Evolutionary conservation across 768 basidiomycete genomes (phyloP).

Genomic region (Lactarius deliciosus): DNA sequence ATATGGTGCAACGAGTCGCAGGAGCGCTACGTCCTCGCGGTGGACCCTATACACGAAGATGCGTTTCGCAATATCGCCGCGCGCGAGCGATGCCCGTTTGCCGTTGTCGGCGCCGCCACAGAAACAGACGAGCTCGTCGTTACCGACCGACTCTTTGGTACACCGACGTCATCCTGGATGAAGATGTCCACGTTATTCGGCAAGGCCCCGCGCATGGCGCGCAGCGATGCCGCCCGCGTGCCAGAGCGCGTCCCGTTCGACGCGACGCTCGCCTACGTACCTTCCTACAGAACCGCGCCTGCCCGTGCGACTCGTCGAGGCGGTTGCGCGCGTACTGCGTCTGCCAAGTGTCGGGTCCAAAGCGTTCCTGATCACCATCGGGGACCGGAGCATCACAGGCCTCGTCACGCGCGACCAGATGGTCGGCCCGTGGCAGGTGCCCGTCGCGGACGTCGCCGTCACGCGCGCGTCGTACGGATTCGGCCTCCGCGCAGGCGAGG

Average conservation of each 20-base stretch:
- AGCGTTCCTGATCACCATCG: constrained; percentile 97
- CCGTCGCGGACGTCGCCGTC: constrained; percentile 95
- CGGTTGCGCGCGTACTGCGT: constrained; percentile 78
- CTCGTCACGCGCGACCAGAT: constrained; percentile 96
- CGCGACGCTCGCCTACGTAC: constrained; percentile 62
- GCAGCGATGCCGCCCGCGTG: constrained; percentile 55
- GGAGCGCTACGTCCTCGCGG: constrained; percentile 94
- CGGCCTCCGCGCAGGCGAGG: constrained; percentile 79
- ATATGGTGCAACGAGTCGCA: constrained; percentile 99
- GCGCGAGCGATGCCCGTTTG: constrained; percentile 92
- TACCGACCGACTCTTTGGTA: constrained; percentile 77
- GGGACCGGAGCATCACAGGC: constrained; percentile 91
- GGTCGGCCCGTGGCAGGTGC: constrained; percentile 99
- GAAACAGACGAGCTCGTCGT: constrained; percentile 80
- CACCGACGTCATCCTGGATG: constrained; percentile 77
- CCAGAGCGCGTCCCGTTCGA: constrained; percentile 61
- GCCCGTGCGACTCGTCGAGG: constrained; percentile 54
- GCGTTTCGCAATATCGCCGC: constrained; percentile 75
- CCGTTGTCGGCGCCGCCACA: constrained; percentile 87
- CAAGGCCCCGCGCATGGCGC: constrained; percentile 89
- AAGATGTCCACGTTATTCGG: constrained; percentile 96
- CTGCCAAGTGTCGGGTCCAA: constrained; percentile 94
- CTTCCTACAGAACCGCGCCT: constrained; percentile 47
- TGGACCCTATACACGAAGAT: constrained; percentile 59
- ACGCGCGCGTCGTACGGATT: constrained; percentile 96